Base-by-base conservation (phyloP, 495 filamentous ascomycete genomes). In the Penicillium waksmanii region DNA sequence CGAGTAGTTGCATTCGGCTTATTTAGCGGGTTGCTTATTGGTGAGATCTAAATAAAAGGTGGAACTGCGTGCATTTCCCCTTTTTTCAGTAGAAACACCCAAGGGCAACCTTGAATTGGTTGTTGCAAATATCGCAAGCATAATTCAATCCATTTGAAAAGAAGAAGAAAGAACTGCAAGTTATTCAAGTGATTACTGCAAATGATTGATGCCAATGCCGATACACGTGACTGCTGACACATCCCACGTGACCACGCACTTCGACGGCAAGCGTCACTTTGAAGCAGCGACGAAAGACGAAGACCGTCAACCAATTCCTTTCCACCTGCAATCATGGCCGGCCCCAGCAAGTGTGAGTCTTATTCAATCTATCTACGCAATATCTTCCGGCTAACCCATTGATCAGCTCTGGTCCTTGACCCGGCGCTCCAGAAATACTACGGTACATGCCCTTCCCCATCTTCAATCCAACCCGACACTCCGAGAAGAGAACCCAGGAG, bases 351-450 rank as follows among this genome's bases (percentile, higher is more conserved):
- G 67, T 80, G 77, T 78, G 57, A 67, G 76, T 68, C 0, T n/a
- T 7, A 12, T 18, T 2, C 13, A 33, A 5, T 4, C 3, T 10
- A 35, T 48, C 44, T 51, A 49, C 3, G 19, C 15, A 34, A 0
- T 42, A 0, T 0, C n/a, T 33, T n/a, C 25, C 55, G 12, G 57
- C 60, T 57, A 56, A 63, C 34, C 47, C 53, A 53, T 61, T 60
- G 31, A 53, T 38, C 59, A 84, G 82, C 80, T 40, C 65, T 91
- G 74, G 72, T 85, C 73, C 73, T 88, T 80, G 91, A 95, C 81
- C 91, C 91, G 75, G 90, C 88, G 64, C 72, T 91, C 69, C 80
- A 88, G 77, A 89, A 88, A 82, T 86, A 89, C 73, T 84, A 83
- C 68, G 82, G 90, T 94, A 87, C 64, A 61, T 67, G 62, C 51